Evolutionary conservation across 805 yeast genomes (phyloP).

Genomic region (Suhomyces pyralidae): DNA sequence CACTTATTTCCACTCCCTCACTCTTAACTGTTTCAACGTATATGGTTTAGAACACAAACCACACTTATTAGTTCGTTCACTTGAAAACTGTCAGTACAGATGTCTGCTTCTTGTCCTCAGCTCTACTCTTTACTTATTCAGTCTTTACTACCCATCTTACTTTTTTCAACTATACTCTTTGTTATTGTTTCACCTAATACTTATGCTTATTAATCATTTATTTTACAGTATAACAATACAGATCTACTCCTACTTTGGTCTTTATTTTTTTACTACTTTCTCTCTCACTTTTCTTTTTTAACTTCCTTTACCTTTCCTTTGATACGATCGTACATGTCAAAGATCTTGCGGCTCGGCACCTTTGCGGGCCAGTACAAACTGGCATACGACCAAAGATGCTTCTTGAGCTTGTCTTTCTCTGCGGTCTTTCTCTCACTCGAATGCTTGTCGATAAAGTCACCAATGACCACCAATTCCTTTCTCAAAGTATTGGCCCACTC

Average conservation of each 20-base stretch:
- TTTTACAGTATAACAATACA: background rate
- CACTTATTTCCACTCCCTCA: too few species aligned
- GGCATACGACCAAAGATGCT: conserved; percentile 83
- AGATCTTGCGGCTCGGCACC: conserved; percentile 70
- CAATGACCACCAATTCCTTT: conserved; percentile 66
- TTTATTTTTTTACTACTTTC: too few species aligned
- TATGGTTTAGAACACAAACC: too few species aligned
- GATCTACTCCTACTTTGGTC: background rate
- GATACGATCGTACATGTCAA: conserved; percentile 71
- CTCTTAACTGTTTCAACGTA: too few species aligned
- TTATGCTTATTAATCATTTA: too few species aligned
- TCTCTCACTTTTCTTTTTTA: conserved; percentile 1
- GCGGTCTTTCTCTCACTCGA: conserved; percentile 22
- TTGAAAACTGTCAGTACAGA: too few species aligned
- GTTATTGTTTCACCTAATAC: too few species aligned
- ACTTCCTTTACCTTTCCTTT: conserved; percentile 16
- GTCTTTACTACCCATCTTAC: too few species aligned
- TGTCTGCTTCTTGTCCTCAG: too few species aligned
- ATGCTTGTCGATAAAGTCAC: conserved; percentile 57
- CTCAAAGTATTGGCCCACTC: conserved; percentile 75
- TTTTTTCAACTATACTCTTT: too few species aligned
- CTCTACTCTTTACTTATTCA: too few species aligned
- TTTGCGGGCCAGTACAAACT: conserved; percentile 84
- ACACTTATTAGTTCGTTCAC: too few species aligned
- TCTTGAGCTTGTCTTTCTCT: conserved; percentile 38